Conservation (phyloP, 228 moss, liverwort and hornwort species). For the Sphagnum fallax region DNA sequence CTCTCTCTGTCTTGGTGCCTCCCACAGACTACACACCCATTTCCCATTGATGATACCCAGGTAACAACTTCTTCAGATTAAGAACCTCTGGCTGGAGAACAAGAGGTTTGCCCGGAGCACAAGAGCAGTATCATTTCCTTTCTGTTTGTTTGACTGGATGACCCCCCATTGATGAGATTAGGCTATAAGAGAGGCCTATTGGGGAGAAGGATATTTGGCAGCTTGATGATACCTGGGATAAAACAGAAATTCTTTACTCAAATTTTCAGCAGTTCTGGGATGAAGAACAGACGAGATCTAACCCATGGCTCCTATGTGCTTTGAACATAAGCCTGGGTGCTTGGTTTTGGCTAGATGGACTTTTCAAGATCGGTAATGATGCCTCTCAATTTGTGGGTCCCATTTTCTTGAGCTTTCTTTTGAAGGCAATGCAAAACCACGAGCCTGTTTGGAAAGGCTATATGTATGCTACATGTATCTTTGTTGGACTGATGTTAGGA, state of each 20-base stretch:
- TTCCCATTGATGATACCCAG: not conserved
- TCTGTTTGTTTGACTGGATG: conserved; percentile 35
- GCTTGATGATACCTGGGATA: conserved; percentile 34
- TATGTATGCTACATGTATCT: conserved; percentile 22
- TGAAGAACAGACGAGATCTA: conserved; percentile 10
- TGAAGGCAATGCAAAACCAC: conserved; percentile 42
- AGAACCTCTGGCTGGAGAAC: conserved; percentile 22
- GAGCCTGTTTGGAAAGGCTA: conserved; percentile 30
- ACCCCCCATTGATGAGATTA: conserved; percentile 29
- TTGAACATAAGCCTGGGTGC: conserved; percentile 24
- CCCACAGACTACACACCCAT: conserved; percentile 15
- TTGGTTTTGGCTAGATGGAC: conserved; percentile 4
- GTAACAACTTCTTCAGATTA: conserved; percentile 8
- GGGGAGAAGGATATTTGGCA: conserved; percentile 39
- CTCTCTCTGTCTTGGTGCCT: conserved; percentile 14
- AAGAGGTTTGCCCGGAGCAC: conserved; percentile 26
- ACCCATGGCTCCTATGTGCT: conserved; percentile 27
- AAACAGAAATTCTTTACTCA: conserved; percentile 28
- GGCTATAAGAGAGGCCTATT: conserved; percentile 28
- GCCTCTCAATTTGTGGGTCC: conserved; percentile 44
- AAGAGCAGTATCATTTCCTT: conserved; percentile 18
- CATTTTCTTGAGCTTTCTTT: conserved; percentile 23
- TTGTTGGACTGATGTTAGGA: conserved; percentile 29
- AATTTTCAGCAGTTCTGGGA: conserved; percentile 32
- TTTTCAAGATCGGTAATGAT: conserved; percentile 40